Evolutionary conservation across 139 green algal species (phyloP), one percentile per base, ranked within the genome.

Genomic region (Chlamydomonas sphaeroides): DNA sequence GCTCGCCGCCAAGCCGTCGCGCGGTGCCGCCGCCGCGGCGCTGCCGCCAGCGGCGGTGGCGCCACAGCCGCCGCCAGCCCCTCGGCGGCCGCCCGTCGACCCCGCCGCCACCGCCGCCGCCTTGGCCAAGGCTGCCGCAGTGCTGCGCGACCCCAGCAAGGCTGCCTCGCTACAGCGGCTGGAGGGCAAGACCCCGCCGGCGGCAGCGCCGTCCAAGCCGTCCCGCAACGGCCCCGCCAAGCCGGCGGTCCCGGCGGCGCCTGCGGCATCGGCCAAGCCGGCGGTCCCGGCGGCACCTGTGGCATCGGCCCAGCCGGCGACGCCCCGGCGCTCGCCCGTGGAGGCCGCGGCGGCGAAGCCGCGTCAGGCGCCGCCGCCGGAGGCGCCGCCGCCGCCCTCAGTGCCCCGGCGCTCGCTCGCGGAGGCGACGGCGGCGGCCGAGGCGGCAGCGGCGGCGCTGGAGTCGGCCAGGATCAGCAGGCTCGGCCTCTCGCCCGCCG

Each of bases 181-280:
- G 62, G 74, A 81, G 61, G 74, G 74, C 61, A 81, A 72, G 39
- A 8, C 32, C 6, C 15, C 36, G 30, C 41, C 72, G 74, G 26
- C 61, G 0, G n/a, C 20, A 14, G 61, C 61, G 42, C 61, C 61
- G 45, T 10, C 56, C 56, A 28, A 28, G 51, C 17, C 51, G 4
- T 61, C 56, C 56, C 23, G 56, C 17, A 28, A 5, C 23, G 56
- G 23, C 56, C 23, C 5, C 18, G 56, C 56, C 56, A 62, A 6
- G 56, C 23, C 51, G 20, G 15, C 51, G 10, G 14, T 8, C 45
- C 45, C 45, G 45, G 45, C 49, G 25, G 18, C 49, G 18, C 2
- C 49, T 20, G 49, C 49, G 7, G 21, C 49, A 20, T 26, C 56
- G 18, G 56, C 2, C 18, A 21, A 6, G 6, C 56, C 56, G 3